These are phyloP conservation scores for Austroboletus eburneus DNA, from an alignment of 768 basidiomycete species.

Conservation along the genomic window DNA sequence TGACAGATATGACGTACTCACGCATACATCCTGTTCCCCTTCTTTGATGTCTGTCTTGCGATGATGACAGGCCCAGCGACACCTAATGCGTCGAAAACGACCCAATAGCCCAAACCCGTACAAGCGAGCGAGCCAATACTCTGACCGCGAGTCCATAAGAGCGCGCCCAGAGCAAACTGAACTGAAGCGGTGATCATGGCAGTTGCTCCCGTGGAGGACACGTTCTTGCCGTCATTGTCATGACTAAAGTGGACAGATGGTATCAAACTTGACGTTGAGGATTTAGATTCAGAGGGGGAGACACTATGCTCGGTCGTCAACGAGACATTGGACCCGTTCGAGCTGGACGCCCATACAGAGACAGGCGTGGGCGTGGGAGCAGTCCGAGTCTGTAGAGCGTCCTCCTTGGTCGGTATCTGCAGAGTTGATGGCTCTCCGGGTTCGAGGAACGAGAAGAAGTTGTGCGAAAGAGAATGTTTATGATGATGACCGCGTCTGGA, in stretches of 20 bases:
- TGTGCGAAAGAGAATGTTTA: constrained; percentile 91
- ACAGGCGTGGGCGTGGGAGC: constrained; percentile 57
- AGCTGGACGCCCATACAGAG: constrained; percentile 66
- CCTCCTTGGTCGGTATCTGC: constrained; percentile 12
- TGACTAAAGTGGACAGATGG: not conserved
- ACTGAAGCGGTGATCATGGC: constrained; percentile 24
- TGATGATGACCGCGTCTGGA: constrained; percentile 73
- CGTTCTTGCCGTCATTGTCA: not conserved
- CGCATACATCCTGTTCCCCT: constrained; percentile 48
- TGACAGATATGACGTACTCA: constrained; percentile 41
- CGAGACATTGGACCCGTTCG: constrained; percentile 19
- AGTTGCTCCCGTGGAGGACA: constrained; percentile 20
- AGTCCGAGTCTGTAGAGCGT: constrained; percentile 53
- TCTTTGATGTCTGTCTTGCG: constrained; percentile 35
- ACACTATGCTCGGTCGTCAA: constrained; percentile 7
- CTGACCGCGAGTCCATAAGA: constrained; percentile 88
- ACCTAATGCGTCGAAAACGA: constrained; percentile 92
- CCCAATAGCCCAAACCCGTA: constrained; percentile 93
- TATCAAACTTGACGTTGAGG: constrained; percentile 15
- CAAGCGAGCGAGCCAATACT: constrained; percentile 79
- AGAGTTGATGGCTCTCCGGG: constrained; percentile 41
- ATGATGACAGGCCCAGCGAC: constrained; percentile 42
- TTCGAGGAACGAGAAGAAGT: constrained; percentile 94
- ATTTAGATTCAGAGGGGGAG: constrained; percentile 22
- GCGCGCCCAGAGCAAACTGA: constrained; percentile 65